These are phyloP conservation scores for Sclerotinia sclerotiorum DNA, from an alignment of 2,329 filamentous ascomycete species.

Conservation along the genomic window DNA sequence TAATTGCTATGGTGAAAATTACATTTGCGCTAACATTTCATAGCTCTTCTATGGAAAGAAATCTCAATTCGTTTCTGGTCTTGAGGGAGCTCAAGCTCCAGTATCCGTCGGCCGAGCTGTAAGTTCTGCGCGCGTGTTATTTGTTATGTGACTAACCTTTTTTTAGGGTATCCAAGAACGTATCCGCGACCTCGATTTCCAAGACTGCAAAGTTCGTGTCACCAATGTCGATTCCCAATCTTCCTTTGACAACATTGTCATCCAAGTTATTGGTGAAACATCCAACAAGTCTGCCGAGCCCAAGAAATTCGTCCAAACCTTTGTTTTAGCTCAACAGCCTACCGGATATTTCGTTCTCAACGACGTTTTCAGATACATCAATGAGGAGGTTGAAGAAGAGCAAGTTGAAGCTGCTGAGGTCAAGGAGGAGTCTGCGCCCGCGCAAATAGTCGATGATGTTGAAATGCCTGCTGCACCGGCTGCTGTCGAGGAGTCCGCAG, in stretches of 20 bases:
- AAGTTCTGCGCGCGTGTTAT: conserved; percentile 42
- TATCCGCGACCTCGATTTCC: conserved; percentile 89
- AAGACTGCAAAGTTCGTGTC: conserved; percentile 97
- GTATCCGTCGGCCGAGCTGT: conserved; percentile 88
- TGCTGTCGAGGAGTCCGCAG: conserved; percentile 40
- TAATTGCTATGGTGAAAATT: neutral
- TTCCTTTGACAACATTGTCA: conserved; percentile 89
- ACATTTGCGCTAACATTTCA: conserved; percentile 27
- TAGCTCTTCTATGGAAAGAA: conserved; percentile 93
- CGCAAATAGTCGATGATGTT: conserved; percentile 38
- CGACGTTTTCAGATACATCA: conserved; percentile 94
- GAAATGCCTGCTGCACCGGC: conserved; percentile 40
- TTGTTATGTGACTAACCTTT: conserved; percentile 28
- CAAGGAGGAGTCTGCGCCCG: conserved; percentile 34
- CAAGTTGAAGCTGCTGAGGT: conserved; percentile 48
- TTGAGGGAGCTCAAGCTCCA: conserved; percentile 83
- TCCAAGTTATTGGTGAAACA: conserved; percentile 97
- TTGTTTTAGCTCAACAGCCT: conserved; percentile 92
- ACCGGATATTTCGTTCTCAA: conserved; percentile 98
- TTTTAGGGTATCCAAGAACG: conserved; percentile 84
- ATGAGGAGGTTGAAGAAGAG: conserved; percentile 77
- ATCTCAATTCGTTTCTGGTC: conserved; percentile 90
- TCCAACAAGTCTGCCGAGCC: conserved; percentile 90
- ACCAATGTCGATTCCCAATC: conserved; percentile 97
- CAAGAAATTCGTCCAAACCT: conserved; percentile 97